A percentile compares a stretch with the other conserved stretches of the same genome.
phyloP scores from a whole-genome alignment of 2,329 filamentous ascomycete genomes.

The Trichoderma atrobrunneum region DNA sequence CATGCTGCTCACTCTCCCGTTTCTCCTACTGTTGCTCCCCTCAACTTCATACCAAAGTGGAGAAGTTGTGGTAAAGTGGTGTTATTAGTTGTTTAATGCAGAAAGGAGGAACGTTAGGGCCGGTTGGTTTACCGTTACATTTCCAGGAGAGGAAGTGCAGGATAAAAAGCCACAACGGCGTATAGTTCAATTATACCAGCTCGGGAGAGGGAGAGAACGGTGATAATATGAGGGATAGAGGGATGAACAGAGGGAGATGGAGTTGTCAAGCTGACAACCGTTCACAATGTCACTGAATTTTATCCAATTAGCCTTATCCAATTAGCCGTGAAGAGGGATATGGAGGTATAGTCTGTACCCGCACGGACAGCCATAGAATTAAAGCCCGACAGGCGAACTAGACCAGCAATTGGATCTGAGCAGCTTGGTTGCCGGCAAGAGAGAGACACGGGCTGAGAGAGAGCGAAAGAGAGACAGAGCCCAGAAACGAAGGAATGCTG shows the following conservation, averaged over 20 bases:
- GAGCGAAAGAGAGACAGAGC: not conserved
- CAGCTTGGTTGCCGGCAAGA: not conserved
- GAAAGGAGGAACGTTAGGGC: slow-evolving; percentile 1
- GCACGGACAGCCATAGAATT: not conserved
- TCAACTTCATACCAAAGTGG: slow-evolving; percentile 6
- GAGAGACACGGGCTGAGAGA: slow-evolving; percentile 5
- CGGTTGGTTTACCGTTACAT: slow-evolving; percentile 17
- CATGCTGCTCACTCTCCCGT: not conserved
- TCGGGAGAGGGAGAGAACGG: not conserved
- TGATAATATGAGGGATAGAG: slow-evolving; percentile 1
- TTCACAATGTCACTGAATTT: not conserved
- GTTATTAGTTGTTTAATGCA: not conserved
- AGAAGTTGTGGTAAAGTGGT: slow-evolving; percentile 8
- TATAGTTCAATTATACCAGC: not conserved
- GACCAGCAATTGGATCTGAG: not conserved
- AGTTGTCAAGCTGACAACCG: not conserved
- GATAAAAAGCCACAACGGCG: not conserved
- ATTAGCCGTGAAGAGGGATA: not conserved
- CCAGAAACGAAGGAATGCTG: slow-evolving; percentile 18
- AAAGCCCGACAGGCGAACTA: not conserved
- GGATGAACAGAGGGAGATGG: slow-evolving; percentile 6
- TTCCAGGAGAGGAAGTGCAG: slow-evolving; percentile 15
- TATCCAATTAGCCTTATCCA: not conserved
- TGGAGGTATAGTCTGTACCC: not conserved
- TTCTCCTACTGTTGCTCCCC: slow-evolving; percentile 7